A percentile compares a stretch with the other conserved stretches of the same genome.
Conservation (phyloP, 2,329 filamentous ascomycete species). For the Chrysosporium keratinophilum region DNA sequence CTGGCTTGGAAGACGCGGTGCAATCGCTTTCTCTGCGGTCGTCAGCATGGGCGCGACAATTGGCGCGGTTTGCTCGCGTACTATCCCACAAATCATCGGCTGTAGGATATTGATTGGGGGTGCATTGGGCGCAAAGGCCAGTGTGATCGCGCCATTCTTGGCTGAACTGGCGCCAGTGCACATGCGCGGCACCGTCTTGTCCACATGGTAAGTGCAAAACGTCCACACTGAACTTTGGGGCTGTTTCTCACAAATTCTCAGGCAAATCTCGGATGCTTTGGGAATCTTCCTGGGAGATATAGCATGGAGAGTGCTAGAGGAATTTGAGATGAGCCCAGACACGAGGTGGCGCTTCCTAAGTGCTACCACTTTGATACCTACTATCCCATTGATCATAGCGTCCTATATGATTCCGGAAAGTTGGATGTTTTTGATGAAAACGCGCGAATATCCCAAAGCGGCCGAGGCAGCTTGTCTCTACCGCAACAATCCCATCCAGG, state of each 20-base stretch:
- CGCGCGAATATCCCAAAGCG: constrained; percentile 6
- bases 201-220: constrained; percentile 6
- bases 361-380: constrained; percentile 9
- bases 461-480: constrained; percentile 8
- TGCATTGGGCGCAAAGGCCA: constrained; percentile 8
- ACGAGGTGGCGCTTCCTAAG: constrained; percentile 9
- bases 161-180: constrained; percentile 10
- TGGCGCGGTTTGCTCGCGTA: constrained; percentile 4
- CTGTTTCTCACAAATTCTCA: background rate
- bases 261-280: constrained; percentile 9
- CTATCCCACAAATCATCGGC: background rate
- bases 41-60: constrained; percentile 10
- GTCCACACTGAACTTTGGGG: background rate
- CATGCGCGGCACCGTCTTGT: constrained; percentile 7
- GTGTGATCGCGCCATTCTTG: constrained; percentile 9
- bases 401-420: constrained; percentile 10
- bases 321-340: background rate
- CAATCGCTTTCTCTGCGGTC: constrained; percentile 3
- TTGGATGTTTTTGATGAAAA: constrained; percentile 12
- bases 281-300: constrained; percentile 9
- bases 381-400: constrained; percentile 9
- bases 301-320: constrained; percentile 5
- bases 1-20: constrained; percentile 11
- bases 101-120: constrained; percentile 7
- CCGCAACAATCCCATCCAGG: constrained; percentile 6